Evolutionary conservation across 2,329 filamentous ascomycete species (phyloP).

Genomic region (Colletotrichum sp.): DNA sequence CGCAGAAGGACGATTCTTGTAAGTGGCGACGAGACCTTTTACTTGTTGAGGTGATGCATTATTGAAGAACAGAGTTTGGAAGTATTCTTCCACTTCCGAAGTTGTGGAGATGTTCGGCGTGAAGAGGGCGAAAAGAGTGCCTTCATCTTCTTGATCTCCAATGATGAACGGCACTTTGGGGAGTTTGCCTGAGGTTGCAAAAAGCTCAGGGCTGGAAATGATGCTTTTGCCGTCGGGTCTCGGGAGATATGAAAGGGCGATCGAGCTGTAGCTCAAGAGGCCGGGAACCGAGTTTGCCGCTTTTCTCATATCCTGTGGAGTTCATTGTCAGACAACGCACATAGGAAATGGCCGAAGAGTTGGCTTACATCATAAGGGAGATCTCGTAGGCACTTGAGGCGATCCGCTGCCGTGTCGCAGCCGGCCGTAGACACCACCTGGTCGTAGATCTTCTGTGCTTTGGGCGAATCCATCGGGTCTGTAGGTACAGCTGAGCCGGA

Average conservation of each 20-base stretch:
- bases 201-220: slow-evolving; percentile 56
- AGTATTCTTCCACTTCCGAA: slow-evolving; percentile 54
- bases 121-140: slow-evolving; percentile 67
- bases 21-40: slow-evolving; percentile 54
- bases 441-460: slow-evolving; percentile 62
- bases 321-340: slow-evolving; percentile 59
- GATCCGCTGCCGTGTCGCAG: slow-evolving; percentile 52
- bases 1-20: slow-evolving; percentile 51
- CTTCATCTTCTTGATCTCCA: slow-evolving; percentile 71
- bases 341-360: slow-evolving; percentile 52
- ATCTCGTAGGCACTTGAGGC: slow-evolving; percentile 59
- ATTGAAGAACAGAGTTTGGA: slow-evolving; percentile 52
- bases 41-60: slow-evolving; percentile 40
- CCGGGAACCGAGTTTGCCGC: slow-evolving; percentile 64
- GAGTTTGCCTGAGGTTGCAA: slow-evolving; percentile 53
- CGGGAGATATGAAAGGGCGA: slow-evolving; percentile 66
- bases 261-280: slow-evolving; percentile 57
- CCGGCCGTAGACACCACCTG: slow-evolving; percentile 55
- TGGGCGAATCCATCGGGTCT: slow-evolving; percentile 57
- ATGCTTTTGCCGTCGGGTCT: slow-evolving; percentile 63
- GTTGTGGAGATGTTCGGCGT: slow-evolving; percentile 63
- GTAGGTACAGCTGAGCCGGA: slow-evolving; percentile 57
- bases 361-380: slow-evolving; percentile 61
- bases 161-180: slow-evolving; percentile 66
- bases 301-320: slow-evolving; percentile 47